Evolutionary conservation across 805 yeast species (phyloP).

Genomic region (Candida coleopterorum): DNA sequence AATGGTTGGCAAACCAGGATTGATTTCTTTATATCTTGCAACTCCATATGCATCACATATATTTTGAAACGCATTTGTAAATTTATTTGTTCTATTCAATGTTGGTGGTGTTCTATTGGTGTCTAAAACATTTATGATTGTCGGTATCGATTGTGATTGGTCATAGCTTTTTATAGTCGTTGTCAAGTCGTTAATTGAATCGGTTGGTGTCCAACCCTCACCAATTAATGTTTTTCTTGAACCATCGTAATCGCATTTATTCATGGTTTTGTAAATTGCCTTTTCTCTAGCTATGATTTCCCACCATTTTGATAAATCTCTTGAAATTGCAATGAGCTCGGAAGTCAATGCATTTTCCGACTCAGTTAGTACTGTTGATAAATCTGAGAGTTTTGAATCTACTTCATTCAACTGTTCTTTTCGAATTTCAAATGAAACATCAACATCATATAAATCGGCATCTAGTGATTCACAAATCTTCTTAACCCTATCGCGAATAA

Average conservation of each 20-base stretch:
- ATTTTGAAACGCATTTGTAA: conserved; percentile 87
- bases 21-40: conserved; percentile 89
- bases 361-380: conserved; percentile 31
- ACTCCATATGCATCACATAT: conserved; percentile 95
- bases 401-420: conserved; percentile 25
- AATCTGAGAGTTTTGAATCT: conserved; percentile 26
- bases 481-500: conserved; percentile 65
- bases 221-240: conserved; percentile 83
- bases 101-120: conserved; percentile 93
- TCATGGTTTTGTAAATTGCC: conserved; percentile 73
- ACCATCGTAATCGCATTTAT: conserved; percentile 74
- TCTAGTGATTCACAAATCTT: conserved; percentile 88
- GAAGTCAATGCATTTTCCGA: conserved; percentile 60
- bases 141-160: conserved; percentile 45
- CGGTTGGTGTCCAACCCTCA: conserved; percentile 95
- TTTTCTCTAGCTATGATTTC: conserved; percentile 63
- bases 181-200: conserved; percentile 64
- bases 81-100: conserved; percentile 88
- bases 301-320: conserved; percentile 73
- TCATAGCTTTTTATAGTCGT: conserved; percentile 61
- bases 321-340: conserved; percentile 75
- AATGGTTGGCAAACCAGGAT: conserved; percentile 92
- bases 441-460: conserved; percentile 68
- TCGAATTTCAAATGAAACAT: conserved; percentile 28
- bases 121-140: conserved; percentile 51